Base-by-base conservation (phyloP, 192 early-diverging fungal genomes). In the Coemansia sp. region DNA sequence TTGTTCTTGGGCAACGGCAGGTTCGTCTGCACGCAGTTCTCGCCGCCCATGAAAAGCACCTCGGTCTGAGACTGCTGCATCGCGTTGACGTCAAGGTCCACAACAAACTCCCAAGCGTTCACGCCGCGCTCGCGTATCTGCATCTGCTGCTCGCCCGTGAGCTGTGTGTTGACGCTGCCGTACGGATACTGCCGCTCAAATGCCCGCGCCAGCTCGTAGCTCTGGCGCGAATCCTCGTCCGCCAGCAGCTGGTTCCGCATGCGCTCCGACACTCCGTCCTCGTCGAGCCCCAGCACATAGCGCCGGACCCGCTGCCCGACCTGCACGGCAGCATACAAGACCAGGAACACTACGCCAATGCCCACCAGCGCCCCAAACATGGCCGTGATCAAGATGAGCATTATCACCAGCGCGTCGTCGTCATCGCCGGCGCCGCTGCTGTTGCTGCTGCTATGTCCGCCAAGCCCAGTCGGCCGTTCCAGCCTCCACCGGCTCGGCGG, bases 121-220 rank as follows among this genome's bases (percentile, higher is more conserved):
- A 89, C 87, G 27, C 87, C 87, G 64, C 85, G 85, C 56, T 89
- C 87, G 48, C 85, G 82, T 48, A 89, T 87, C 22, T 80, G 80
- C 33, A 80, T 66, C 49, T 83, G 80, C 62, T 89, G 87, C 34
- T 83, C 81, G 21, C 81, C 45, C 6, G 87, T 87, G 19, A 89
- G 81, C 46, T 85, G 79, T 10, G 87, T 89, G 45, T 81, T 62
- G n/a, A 86, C 58, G 56, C 84, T 85, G 36, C 83, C 81, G 23
- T 84, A 85, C 9, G 87, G 87, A 48, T 85, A 67, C 21, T 77
- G 76, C 27, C 76, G 67, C 73, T 89, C 84, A 60, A 79, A 89
- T 19, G 79, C 87, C 41, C 64, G 56, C 11, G 51, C 68, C 20
- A 72, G 60, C 50, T 77, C 75, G 46, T 77, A 73, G 47, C 64